phyloP scores from a whole-genome alignment of 2,329 filamentous ascomycete genomes.

The Hypoxylon sp. region DNA sequence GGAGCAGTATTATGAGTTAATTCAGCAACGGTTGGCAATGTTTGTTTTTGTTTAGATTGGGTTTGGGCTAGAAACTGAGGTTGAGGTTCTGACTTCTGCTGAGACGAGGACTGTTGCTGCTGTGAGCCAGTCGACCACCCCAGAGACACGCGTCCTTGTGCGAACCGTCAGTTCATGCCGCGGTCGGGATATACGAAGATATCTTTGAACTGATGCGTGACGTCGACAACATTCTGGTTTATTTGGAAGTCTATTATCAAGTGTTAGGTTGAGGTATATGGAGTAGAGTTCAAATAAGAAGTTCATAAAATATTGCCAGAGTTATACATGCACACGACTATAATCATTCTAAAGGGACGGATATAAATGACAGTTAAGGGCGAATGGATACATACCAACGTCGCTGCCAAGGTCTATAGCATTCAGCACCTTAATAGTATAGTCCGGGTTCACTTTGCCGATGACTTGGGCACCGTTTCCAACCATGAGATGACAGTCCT shows the following conservation, averaged over 20 bases:
- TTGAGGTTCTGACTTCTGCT: constrained; percentile 31
- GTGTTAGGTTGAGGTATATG: too few species aligned
- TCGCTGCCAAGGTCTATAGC: constrained; percentile 73
- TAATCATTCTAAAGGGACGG: too few species aligned
- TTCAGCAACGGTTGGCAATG: constrained; percentile 29
- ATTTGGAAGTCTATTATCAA: constrained; percentile 73
- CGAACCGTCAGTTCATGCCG: constrained; percentile 47
- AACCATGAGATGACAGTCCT: constrained; percentile 76
- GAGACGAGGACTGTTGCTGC: constrained; percentile 26
- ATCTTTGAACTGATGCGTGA: constrained; percentile 80
- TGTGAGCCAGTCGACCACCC: constrained; percentile 50
- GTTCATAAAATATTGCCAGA: too few species aligned
- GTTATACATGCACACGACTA: too few species aligned
- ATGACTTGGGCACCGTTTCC: constrained; percentile 79
- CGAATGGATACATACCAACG: constrained; percentile 71
- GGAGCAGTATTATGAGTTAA: constrained; percentile 16
- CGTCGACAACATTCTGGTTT: constrained; percentile 82
- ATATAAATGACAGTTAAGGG: too few species aligned
- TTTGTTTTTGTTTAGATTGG: constrained; percentile 23
- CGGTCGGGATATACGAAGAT: constrained; percentile 75
- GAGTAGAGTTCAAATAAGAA: too few species aligned
- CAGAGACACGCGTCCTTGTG: constrained; percentile 50
- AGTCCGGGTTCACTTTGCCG: constrained; percentile 79
- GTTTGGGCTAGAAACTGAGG: constrained; percentile 19
- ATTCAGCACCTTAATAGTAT: constrained; percentile 74